These are phyloP conservation scores for Perkinsela sp. DNA, from an alignment of 208 protist genomes.

Conservation along the genomic window DNA sequence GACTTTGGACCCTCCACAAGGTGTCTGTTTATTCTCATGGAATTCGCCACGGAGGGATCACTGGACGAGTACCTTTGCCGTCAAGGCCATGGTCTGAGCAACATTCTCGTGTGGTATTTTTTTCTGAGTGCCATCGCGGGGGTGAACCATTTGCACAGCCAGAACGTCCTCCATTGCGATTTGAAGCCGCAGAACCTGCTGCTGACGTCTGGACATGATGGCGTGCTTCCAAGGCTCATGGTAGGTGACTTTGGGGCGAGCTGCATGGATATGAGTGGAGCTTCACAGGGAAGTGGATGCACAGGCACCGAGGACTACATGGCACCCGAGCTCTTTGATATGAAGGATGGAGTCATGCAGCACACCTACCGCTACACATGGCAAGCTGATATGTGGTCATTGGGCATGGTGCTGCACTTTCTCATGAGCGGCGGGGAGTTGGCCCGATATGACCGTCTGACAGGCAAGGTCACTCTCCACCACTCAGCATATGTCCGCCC, in stretches of 20 bases:
- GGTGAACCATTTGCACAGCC: slow-evolving; percentile 32
- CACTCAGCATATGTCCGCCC: slow-evolving; percentile 18
- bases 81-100: slow-evolving; percentile 23
- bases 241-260: slow-evolving; percentile 60
- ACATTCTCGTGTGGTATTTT: slow-evolving; percentile 56
- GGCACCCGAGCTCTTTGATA: slow-evolving; percentile 52
- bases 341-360: slow-evolving; percentile 4
- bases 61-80: slow-evolving; percentile 40
- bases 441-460: slow-evolving; percentile 5
- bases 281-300: slow-evolving; percentile 28
- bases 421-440: slow-evolving; percentile 25
- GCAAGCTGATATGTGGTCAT: slow-evolving; percentile 43
- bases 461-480: slow-evolving; percentile 14
- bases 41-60: slow-evolving; percentile 47
- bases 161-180: slow-evolving; percentile 53
- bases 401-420: slow-evolving; percentile 57
- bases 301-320: slow-evolving; percentile 63
- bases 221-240: slow-evolving; percentile 23
- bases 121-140: slow-evolving; percentile 42
- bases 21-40: slow-evolving; percentile 63
- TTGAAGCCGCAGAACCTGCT: slow-evolving; percentile 59
- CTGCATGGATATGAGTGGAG: slow-evolving; percentile 12
- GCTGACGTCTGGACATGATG: slow-evolving; percentile 8
- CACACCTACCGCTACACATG: slow-evolving; percentile 14
- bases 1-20: slow-evolving; percentile 62